Conservation (phyloP, 345 rosid genomes). For the Cardamine resedifolia region DNA sequence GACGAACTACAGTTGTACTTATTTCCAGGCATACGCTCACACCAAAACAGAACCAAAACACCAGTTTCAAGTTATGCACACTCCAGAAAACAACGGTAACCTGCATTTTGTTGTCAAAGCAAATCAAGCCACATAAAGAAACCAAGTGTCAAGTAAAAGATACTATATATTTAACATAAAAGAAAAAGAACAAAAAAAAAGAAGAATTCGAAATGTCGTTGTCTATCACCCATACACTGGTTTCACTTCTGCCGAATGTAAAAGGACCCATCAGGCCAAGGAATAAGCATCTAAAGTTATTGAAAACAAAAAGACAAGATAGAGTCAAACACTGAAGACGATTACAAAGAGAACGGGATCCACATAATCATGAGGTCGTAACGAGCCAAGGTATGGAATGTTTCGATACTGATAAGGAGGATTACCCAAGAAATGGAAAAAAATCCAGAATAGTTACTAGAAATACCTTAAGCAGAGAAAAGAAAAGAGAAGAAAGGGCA, state of each 20-base stretch:
- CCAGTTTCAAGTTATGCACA: constrained; percentile 28
- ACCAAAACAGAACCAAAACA: constrained; percentile 41
- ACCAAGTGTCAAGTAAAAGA: constrained; percentile 26
- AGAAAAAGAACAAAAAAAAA: not conserved
- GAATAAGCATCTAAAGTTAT: constrained; percentile 27
- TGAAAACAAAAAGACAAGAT: constrained; percentile 29
- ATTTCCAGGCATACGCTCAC: constrained; percentile 92
- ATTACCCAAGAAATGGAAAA: constrained; percentile 1
- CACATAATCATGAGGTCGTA: constrained; percentile 47
- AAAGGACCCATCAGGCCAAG: constrained; percentile 32
- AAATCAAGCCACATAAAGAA: constrained; percentile 35
- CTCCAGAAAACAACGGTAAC: constrained; percentile 40
- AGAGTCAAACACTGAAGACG: constrained; percentile 34
- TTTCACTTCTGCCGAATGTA: constrained; percentile 33
- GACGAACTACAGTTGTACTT: constrained; percentile 67
- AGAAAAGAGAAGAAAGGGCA: constrained; percentile 24
- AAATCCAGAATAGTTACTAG: constrained; percentile 30
- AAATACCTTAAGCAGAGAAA: constrained; percentile 8
- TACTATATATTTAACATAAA: constrained; percentile 1
- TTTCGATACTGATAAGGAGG: not conserved
- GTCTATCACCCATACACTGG: constrained; percentile 31
- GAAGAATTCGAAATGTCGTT: constrained; percentile 1
- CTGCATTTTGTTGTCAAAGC: constrained; percentile 53
- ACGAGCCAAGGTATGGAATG: constrained; percentile 8
- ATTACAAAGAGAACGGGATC: constrained; percentile 54